Percentiles rank a stretch among this genome's conserved stretches.
Evolutionary conservation across 2,329 filamentous ascomycete genomes (phyloP).

Genomic region (Amauroascus verrucosus): DNA sequence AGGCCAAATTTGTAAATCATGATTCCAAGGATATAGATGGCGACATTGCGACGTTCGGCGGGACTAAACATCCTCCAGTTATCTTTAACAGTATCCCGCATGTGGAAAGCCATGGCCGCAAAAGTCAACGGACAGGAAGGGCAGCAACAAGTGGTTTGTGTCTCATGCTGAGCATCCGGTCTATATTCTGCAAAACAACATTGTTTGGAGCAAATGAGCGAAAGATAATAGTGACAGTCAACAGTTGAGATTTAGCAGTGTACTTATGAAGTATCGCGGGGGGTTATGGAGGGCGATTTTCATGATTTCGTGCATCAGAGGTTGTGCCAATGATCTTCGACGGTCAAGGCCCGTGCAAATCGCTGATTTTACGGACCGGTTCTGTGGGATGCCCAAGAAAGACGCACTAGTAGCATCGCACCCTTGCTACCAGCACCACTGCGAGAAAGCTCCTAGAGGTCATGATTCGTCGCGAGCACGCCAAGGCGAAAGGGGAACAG

Average conservation of each 20-base stretch:
- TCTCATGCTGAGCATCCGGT: conserved; percentile 3
- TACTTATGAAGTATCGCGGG: background rate
- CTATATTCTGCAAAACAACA: background rate
- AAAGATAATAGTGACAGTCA: background rate
- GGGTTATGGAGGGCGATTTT: background rate
- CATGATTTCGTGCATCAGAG: background rate
- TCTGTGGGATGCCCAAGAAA: background rate
- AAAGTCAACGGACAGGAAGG: conserved; percentile 1
- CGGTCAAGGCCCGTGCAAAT: conserved; percentile 10
- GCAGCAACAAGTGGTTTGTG: background rate
- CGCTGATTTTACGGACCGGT: background rate
- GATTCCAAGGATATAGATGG: conserved; percentile 41
- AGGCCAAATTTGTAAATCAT: conserved; percentile 46
- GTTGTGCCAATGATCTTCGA: conserved; percentile 11
- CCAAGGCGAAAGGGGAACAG: background rate
- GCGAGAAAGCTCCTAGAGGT: background rate
- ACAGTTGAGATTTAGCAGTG: background rate
- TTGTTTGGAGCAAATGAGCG: background rate
- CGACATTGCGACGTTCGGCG: conserved; percentile 38
- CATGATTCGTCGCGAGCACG: background rate
- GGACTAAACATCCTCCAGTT: conserved; percentile 28
- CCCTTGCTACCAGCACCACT: background rate
- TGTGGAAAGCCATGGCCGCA: conserved; percentile 6
- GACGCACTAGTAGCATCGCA: background rate
- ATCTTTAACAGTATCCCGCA: conserved; percentile 8